Evolutionary conservation across 495 filamentous ascomycete species (phyloP).

Genomic region (Lindgomyces ingoldianus): DNA sequence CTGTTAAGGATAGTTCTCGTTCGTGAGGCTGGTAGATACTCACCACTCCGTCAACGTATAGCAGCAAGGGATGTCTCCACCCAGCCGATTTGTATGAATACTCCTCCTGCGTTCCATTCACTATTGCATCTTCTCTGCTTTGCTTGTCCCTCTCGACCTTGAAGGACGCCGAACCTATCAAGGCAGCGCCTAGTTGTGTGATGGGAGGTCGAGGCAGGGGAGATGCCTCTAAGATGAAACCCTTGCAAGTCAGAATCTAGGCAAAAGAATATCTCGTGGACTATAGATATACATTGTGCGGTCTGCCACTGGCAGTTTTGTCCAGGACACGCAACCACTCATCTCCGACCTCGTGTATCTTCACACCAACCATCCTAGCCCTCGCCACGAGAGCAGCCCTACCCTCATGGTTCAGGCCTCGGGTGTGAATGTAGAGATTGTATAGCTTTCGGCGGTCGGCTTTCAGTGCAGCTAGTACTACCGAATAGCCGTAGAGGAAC

Average conservation of each 20-base stretch:
- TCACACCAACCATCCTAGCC: slow-evolving; percentile 57
- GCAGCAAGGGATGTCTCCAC: slow-evolving; percentile 69
- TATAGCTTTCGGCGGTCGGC: slow-evolving; percentile 71
- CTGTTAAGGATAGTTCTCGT: slow-evolving; percentile 13
- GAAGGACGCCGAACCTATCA: slow-evolving; percentile 46
- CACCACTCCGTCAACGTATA: slow-evolving; percentile 78
- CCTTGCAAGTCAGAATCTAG: slow-evolving; percentile 38
- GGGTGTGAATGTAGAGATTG: slow-evolving; percentile 73
- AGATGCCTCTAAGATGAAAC: slow-evolving; percentile 84
- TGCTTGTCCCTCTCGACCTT: slow-evolving; percentile 65
- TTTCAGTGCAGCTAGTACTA: slow-evolving; percentile 79
- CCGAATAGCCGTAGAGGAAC: slow-evolving; percentile 82
- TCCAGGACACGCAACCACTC: slow-evolving; percentile 69
- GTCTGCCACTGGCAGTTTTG: slow-evolving; percentile 77
- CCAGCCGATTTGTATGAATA: slow-evolving; percentile 40
- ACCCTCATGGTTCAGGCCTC: slow-evolving; percentile 38
- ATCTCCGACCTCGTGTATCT: slow-evolving; percentile 53
- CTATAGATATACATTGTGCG: slow-evolving; percentile 66
- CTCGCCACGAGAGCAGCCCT: slow-evolving; percentile 51
- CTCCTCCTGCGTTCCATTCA: slow-evolving; percentile 63
- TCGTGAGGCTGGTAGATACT: slow-evolving; percentile 5
- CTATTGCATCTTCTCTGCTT: slow-evolving; percentile 65
- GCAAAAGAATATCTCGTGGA: no score
- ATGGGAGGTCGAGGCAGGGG: slow-evolving; percentile 76
- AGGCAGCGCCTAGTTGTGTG: slow-evolving; percentile 51